Base-by-base conservation (phyloP, 148 eudicot species). In the Oxyria digyna region DNA sequence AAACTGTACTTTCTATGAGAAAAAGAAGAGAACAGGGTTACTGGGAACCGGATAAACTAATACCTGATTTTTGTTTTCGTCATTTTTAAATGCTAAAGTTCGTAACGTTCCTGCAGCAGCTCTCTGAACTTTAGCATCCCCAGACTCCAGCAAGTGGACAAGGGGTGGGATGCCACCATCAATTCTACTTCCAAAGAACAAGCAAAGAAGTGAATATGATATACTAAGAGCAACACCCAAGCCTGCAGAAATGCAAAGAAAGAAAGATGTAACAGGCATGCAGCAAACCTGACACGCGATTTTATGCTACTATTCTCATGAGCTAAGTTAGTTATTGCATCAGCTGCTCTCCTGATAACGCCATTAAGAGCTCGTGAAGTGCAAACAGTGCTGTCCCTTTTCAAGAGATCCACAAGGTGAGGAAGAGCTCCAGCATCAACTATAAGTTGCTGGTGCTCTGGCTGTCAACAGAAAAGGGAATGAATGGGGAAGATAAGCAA, bases 291-390 rank as follows among this genome's bases (percentile, higher is more conserved):
- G 70, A 86, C 91, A 77, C 67, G 80, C 49, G 87, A 84, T 76
- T 92, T 92, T 24, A 92, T 83, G 77, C 73, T 80, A 72, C 89
- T 79, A 71, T 92, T 89, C 78, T 92, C 96, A 78, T 89, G 98
- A 76, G 96, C 98, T 78, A 92, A 91, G 77, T 92, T 92, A 32
- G 98, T 92, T 73, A 92, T 79, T 41, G 98, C 98, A 83, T 92
- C 96, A 24, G 98, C 96, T 69, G 89, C 96, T 81, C 91, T 82
- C 78, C 96, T 76, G 42, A 85, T 67, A 57, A 85, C 89, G 67
- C 98, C 94, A 82, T 70, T 76, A 65, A 86, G 77, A 54, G 94
- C 80, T 42, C 85, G 80, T 46, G 88, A 80, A 72, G 72, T 80
- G 42, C 74, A 73, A 37, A 77, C 72, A 67, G 67, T 35, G 65